Evolutionary conservation across 2,329 filamentous ascomycete species (phyloP).

Genomic region (Fusarium mundagurra): DNA sequence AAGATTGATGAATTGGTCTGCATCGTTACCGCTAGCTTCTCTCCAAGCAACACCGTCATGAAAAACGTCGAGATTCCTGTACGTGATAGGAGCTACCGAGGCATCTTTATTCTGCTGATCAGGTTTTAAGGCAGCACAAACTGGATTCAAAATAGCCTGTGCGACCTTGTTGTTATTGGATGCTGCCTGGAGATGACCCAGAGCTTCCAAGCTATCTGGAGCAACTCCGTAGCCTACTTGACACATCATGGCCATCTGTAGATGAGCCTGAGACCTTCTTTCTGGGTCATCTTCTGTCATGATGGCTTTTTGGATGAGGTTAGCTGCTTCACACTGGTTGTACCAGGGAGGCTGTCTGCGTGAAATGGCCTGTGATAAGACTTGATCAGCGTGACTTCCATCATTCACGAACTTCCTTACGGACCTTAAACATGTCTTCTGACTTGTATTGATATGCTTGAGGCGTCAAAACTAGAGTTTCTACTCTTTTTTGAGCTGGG

Average conservation of each 20-base stretch:
- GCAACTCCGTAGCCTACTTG: conserved; percentile 6
- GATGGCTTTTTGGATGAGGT: neutral
- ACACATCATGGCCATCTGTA: conserved; percentile 4
- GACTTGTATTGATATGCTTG: neutral
- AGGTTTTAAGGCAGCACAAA: neutral
- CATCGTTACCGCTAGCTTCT: neutral
- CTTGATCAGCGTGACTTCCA: neutral
- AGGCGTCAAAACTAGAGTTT: neutral
- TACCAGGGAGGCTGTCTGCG: conserved; percentile 1
- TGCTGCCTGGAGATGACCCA: neutral
- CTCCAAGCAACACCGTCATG: neutral
- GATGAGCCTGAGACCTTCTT: neutral
- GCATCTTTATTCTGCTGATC: neutral
- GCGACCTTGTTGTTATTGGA: neutral
- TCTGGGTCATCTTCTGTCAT: neutral
- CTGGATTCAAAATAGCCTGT: neutral
- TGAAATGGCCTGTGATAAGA: neutral
- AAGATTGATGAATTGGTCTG: neutral
- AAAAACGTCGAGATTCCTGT: neutral
- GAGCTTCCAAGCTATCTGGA: neutral
- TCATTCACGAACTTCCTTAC: neutral
- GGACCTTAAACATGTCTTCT: conserved; percentile 13
- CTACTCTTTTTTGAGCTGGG: neutral
- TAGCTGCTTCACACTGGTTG: neutral
- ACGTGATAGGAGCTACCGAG: neutral